Conservation (phyloP, 176 grass and related monocot species). For the Phoenix roebelenii region DNA sequence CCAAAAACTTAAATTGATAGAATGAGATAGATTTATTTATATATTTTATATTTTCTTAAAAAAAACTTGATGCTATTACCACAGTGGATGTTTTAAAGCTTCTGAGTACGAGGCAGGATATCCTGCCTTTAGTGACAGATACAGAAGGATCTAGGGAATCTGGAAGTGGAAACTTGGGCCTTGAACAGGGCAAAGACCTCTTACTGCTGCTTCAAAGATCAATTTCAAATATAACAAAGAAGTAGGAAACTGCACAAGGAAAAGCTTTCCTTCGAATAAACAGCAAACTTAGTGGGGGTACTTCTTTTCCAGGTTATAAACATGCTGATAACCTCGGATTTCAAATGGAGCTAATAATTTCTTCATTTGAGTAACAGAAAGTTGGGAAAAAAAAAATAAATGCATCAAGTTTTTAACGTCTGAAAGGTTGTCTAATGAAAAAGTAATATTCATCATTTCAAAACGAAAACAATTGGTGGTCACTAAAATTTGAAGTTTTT, state of each 20-base stretch:
- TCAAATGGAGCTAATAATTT: constrained; percentile 67
- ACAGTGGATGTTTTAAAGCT: constrained; percentile 10
- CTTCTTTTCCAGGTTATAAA: constrained; percentile 77
- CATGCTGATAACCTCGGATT: constrained; percentile 68
- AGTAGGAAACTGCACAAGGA: not conserved
- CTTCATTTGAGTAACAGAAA: constrained; percentile 23
- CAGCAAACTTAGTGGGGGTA: constrained; percentile 2
- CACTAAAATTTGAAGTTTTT: too few relatives aligned
- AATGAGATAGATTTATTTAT: too few relatives aligned
- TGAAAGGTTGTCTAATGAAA: too few relatives aligned
- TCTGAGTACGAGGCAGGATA: constrained; percentile 17
- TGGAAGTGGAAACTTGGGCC: constrained; percentile 81
- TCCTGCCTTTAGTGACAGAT: constrained; percentile 50
- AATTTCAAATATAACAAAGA: not conserved
- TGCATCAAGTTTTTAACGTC: too few relatives aligned
- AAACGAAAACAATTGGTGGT: too few relatives aligned
- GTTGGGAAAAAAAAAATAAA: too few relatives aligned
- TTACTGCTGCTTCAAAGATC: constrained; percentile 60
- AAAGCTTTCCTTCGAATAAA: not conserved
- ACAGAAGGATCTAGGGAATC: constrained; percentile 35
- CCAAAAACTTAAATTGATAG: too few relatives aligned
- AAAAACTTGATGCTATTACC: constrained; percentile 32
- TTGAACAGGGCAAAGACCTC: constrained; percentile 51
- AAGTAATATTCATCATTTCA: too few relatives aligned
- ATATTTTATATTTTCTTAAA: too few relatives aligned